These are phyloP conservation scores for Coniochaeta ligniaria DNA, from an alignment of 2,329 filamentous ascomycete genomes.

Conservation along the genomic window DNA sequence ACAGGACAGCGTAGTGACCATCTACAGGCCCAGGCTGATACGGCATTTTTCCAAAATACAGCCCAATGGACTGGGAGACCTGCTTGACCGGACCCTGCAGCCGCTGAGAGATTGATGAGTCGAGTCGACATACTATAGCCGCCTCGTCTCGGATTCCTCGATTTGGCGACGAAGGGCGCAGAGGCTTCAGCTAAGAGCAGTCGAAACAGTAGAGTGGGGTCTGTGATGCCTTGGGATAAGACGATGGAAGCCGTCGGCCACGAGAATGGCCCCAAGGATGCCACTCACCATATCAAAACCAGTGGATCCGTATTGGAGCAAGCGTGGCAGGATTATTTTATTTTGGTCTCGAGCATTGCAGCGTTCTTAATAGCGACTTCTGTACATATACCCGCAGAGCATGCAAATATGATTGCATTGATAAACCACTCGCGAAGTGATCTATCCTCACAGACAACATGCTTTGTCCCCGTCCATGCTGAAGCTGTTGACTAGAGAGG, in stretches of 20 bases:
- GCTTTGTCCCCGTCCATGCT: neutral
- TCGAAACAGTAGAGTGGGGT: too few relatives aligned
- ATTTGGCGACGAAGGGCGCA: too few relatives aligned
- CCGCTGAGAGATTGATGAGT: neutral
- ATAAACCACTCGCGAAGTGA: neutral
- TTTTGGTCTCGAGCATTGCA: neutral
- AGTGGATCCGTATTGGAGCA: neutral
- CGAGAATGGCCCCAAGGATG: too few relatives aligned
- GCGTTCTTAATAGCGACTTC: neutral
- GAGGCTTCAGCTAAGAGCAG: too few relatives aligned
- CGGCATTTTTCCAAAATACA: neutral
- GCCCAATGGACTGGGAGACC: neutral
- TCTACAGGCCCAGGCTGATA: neutral
- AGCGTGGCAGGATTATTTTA: neutral
- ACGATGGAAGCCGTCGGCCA: too few relatives aligned
- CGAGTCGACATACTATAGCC: neutral
- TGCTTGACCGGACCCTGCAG: neutral
- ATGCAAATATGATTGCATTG: neutral
- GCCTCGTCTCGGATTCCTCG: too few relatives aligned
- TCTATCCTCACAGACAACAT: neutral
- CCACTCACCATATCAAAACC: too few relatives aligned
- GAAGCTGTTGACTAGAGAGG: neutral
- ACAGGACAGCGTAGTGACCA: conserved; percentile 3
- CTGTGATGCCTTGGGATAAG: too few relatives aligned
- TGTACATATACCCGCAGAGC: neutral